Evolutionary conservation across 2,329 filamentous ascomycete genomes (phyloP), one percentile per base, ranked within the genome.

Genomic region (Chaetomium sp.): DNA sequence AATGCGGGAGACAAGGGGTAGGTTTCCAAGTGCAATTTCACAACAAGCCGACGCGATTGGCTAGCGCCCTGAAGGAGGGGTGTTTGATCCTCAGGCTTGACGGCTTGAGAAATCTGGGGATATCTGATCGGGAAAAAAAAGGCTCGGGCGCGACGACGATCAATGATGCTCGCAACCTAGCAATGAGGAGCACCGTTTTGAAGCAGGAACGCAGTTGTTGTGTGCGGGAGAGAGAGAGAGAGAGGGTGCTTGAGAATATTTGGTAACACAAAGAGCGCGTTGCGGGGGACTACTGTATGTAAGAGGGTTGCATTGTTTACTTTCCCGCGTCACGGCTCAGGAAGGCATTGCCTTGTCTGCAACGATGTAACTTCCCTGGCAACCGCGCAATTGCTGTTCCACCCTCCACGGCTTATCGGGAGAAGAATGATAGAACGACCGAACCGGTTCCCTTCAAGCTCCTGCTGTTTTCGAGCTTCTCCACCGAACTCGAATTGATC

Each of bases 11-110:
- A 45, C 53, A 44, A 43, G 58, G 55, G 47, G 40, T 53, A n/a
- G 19, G 19, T 27, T 27, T 44, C 9, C 49, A 19, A 62, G 55
- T 62, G 66, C 61, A 69, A 69, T 69, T 66, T 69, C 66, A 63
- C 63, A 59, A 53, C 57, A 61, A 62, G 56, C 62, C 62, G 45
- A 55, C 53, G 60, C 57, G 60, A 62, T 63, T 64, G 62, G 59
- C 41, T 33, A 37, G 42, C 34, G 47, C 43, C 54, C 32, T 37
- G 54, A 57, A 57, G 46, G 59, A 56, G 49, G 62, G 54, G 56
- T 59, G 62, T 63, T 63, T 63, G 61, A 62, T 62, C 57, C 50
- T 49, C 56, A 45, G 49, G 46, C 52, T 45, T 37, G 35, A 48
- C 36, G 45, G 51, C 34, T 49, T 44, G 45, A 54, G 42, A 45